Base-by-base conservation (phyloP, 805 yeast species). In the Isabelozyma heimii region DNA sequence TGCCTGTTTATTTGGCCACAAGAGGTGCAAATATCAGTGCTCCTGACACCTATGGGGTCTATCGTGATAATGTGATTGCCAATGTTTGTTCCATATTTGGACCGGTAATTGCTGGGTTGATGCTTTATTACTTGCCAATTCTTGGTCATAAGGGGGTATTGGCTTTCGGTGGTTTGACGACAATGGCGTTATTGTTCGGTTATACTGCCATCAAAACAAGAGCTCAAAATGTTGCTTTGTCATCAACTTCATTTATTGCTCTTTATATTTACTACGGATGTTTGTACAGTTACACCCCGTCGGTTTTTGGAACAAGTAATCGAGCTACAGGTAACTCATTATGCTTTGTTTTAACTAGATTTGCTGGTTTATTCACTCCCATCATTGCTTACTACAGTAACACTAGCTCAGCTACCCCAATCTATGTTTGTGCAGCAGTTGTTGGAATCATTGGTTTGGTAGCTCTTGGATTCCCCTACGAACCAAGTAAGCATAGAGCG, bases 101-200 rank as follows among this genome's bases (percentile, higher is more conserved):
- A 8, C 86, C 86, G 7, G 52, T 79, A 8, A 62, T 81, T 41
- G 85, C 81, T 4, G 82, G 80, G 44, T 64, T 54, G 37, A 47
- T 75, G 16, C 47, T 62, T 26, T 61, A 54, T 43, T 55, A 56
- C 47, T 40, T 63, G 44, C 67, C 65, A 3, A 42, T 45, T 1
- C 60, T 82, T 26, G 85, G 86, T 9, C 70, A 85, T 59, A 70
- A 81, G 55, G 87, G 86, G 20, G 76, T 83, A 1, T 70, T 83
- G 76, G 66, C 69, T 1, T 67, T 79, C 47, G 84, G 87, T 38
- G 79, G 83, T 3, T 38, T 83, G 9, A 54, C 75, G 24, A 67
- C 82, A 1, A 81, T 82, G 76, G 81, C 80, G 1, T 75, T 84
- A 46, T 62, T 84, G 50, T 83, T 83, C 57, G 85, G 85, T 43